A percentile compares a stretch with the other conserved stretches of the same genome.
phyloP scores from a whole-genome alignment of 2,329 filamentous ascomycete species.

The Colletotrichum acutatum region DNA sequence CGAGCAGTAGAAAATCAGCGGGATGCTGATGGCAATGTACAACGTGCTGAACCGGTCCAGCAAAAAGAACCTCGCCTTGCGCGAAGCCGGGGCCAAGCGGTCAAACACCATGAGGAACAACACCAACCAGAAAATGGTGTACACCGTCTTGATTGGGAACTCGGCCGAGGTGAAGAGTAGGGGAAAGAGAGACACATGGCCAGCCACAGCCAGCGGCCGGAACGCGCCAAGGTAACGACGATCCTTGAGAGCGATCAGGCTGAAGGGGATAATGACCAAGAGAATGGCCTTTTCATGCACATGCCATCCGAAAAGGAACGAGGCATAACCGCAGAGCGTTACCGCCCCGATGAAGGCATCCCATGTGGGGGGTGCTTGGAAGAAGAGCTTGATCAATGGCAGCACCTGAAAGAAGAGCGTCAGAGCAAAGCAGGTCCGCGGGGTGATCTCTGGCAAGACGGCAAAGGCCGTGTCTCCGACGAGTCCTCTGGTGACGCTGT shows the following conservation, averaged over 20 bases:
- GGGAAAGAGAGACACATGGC: slow-evolving; percentile 95
- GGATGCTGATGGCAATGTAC: slow-evolving; percentile 91
- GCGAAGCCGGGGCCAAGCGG: slow-evolving; percentile 84
- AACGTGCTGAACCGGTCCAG: slow-evolving; percentile 90
- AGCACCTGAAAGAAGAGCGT: slow-evolving; percentile 86
- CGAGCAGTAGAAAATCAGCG: slow-evolving; percentile 89
- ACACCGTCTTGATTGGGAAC: slow-evolving; percentile 92
- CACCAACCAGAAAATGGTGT: slow-evolving; percentile 92
- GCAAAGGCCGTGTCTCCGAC: slow-evolving; percentile 96
- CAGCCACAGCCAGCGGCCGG: slow-evolving; percentile 88
- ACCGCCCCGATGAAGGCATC: slow-evolving; percentile 89
- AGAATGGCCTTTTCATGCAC: slow-evolving; percentile 98
- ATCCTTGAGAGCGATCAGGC: slow-evolving; percentile 88
- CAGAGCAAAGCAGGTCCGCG: slow-evolving; percentile 81
- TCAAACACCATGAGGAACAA: slow-evolving; percentile 89
- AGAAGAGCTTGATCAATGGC: slow-evolving; percentile 84
- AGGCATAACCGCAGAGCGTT: slow-evolving; percentile 94
- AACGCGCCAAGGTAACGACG: slow-evolving; percentile 92
- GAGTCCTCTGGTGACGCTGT: slow-evolving; percentile 91
- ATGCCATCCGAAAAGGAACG: slow-evolving; percentile 98
- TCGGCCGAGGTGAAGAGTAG: slow-evolving; percentile 92
- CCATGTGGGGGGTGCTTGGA: slow-evolving; percentile 75
- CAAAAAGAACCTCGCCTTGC: slow-evolving; percentile 83
- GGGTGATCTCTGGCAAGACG: slow-evolving; percentile 87
- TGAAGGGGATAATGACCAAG: slow-evolving; percentile 94